A percentile compares a stretch with the other conserved stretches of the same genome.
Evolutionary conservation across 2,329 filamentous ascomycete species (phyloP).

Genomic region (Cladosporium velox): DNA sequence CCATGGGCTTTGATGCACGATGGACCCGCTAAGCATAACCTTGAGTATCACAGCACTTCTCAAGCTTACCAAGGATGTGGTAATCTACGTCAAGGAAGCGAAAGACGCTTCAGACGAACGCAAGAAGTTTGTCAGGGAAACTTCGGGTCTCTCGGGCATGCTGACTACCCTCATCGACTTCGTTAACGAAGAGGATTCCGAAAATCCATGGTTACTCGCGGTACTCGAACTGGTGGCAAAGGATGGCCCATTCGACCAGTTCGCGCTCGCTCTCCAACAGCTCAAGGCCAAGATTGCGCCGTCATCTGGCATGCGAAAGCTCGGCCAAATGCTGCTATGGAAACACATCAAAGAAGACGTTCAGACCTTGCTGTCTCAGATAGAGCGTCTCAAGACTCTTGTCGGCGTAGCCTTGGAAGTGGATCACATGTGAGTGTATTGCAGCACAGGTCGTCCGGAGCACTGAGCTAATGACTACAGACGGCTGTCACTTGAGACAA

Average conservation of each 20-base stretch:
- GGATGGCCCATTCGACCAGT: neutral
- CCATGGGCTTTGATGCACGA: neutral
- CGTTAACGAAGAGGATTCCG: neutral
- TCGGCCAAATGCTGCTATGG: neutral
- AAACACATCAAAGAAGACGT: slow-evolving; percentile 1
- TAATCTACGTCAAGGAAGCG: neutral
- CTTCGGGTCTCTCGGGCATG: neutral
- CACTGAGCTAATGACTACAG: neutral
- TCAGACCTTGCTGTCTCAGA: neutral
- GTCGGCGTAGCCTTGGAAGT: neutral
- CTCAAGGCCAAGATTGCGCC: neutral
- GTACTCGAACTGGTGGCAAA: neutral
- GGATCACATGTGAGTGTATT: neutral
- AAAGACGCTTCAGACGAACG: slow-evolving; percentile 10
- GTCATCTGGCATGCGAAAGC: neutral
- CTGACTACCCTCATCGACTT: slow-evolving; percentile 4
- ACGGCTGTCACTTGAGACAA: neutral
- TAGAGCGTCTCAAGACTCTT: slow-evolving; percentile 8
- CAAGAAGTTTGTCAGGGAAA: neutral
- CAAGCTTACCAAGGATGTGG: neutral
- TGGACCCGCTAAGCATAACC: slow-evolving; percentile 8
- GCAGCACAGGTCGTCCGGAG: too few relatives aligned
- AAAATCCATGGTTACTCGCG: neutral
- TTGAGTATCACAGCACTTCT: neutral
- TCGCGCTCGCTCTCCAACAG: neutral